These are phyloP conservation scores for Colletotrichum sp. DNA, from an alignment of 2,329 filamentous ascomycete genomes.

Conservation along the genomic window DNA sequence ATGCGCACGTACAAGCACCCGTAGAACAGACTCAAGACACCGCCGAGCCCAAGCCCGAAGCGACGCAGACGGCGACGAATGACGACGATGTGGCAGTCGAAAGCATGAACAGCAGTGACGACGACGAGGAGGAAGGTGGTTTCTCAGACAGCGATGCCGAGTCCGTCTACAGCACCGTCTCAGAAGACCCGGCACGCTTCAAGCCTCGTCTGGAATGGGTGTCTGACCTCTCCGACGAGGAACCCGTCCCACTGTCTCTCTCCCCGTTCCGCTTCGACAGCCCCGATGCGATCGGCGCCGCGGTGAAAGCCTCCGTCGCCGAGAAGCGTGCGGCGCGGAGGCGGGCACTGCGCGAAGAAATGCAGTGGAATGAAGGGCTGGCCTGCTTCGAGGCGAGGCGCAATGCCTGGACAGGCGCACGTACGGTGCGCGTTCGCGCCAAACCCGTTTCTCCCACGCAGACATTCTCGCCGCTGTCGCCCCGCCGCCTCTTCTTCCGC, in stretches of 20 bases:
- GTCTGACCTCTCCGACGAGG: slow-evolving; percentile 61
- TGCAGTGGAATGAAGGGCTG: slow-evolving; percentile 81
- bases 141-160: slow-evolving; percentile 49
- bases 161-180: slow-evolving; percentile 63
- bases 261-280: slow-evolving; percentile 58
- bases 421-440: slow-evolving; percentile 58
- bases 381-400: slow-evolving; percentile 79
- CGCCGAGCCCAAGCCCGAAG: background rate
- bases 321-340: slow-evolving; percentile 62
- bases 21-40: background rate
- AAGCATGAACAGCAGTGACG: slow-evolving; percentile 2
- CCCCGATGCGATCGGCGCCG: slow-evolving; percentile 50
- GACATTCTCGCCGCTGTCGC: slow-evolving; percentile 48
- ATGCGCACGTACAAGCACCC: background rate
- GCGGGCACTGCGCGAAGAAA: slow-evolving; percentile 66
- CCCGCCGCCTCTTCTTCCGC: slow-evolving; percentile 57
- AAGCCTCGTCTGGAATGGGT: slow-evolving; percentile 60
- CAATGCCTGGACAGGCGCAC: slow-evolving; percentile 86
- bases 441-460: slow-evolving; percentile 47
- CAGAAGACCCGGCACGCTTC: slow-evolving; percentile 58
- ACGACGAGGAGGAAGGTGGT: slow-evolving; percentile 41
- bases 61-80: background rate
- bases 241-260: slow-evolving; percentile 35
- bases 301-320: slow-evolving; percentile 44
- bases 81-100: slow-evolving; percentile 10